These are phyloP conservation scores for Leptodontidium sp. DNA, from an alignment of 2,329 filamentous ascomycete species.

Conservation along the genomic window DNA sequence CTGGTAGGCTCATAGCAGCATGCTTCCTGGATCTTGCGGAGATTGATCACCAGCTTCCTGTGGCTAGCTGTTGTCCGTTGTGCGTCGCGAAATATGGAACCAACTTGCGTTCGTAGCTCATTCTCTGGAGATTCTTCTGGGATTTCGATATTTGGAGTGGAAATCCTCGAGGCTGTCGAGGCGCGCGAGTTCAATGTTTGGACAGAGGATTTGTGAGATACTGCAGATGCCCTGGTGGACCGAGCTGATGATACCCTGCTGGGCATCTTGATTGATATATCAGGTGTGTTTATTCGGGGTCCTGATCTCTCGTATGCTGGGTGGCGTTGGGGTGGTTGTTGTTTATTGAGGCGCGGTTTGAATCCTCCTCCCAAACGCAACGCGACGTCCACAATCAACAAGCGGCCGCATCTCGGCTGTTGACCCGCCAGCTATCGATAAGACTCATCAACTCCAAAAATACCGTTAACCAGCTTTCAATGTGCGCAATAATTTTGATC, in stretches of 20 bases:
- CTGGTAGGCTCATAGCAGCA: constrained; percentile 73
- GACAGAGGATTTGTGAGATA: constrained; percentile 52
- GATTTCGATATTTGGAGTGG: constrained; percentile 53
- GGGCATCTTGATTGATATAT: constrained; percentile 51
- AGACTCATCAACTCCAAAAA: background rate
- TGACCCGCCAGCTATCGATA: constrained; percentile 25
- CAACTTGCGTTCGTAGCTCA: constrained; percentile 76
- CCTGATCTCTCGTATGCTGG: background rate
- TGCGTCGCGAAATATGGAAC: constrained; percentile 78
- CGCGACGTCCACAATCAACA: constrained; percentile 24
- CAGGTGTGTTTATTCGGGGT: no score
- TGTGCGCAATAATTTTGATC: no score
- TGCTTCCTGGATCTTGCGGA: constrained; percentile 90
- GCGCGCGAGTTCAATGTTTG: constrained; percentile 50
- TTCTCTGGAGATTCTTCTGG: constrained; percentile 77
- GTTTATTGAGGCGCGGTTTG: constrained; percentile 15
- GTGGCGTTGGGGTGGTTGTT: constrained; percentile 13
- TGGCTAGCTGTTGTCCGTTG: constrained; percentile 91
- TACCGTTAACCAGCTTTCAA: background rate
- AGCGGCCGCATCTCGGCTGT: constrained; percentile 13
- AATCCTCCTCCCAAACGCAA: background rate
- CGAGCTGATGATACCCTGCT: constrained; percentile 52
- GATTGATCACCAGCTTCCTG: constrained; percentile 84
- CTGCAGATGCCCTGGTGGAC: constrained; percentile 49
- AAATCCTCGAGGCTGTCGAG: constrained; percentile 52